A percentile compares a stretch with the other conserved stretches of the same genome.
phyloP scores from a whole-genome alignment of 2,329 filamentous ascomycete species.

The Lasiodiplodia sp. region DNA sequence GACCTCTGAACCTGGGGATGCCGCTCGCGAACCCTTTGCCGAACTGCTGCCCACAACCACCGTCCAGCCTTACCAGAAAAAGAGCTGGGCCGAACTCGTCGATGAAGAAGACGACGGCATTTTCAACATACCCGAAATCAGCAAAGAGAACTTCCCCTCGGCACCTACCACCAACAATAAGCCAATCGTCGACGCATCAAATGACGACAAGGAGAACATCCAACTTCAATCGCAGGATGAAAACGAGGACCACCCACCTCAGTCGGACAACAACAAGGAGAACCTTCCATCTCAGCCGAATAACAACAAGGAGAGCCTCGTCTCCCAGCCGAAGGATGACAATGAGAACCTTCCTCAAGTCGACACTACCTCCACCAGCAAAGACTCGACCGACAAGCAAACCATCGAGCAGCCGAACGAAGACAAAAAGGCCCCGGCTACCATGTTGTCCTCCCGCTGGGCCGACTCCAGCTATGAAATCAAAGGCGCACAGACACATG shows the following conservation, averaged over 20 bases:
- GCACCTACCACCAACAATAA: background rate
- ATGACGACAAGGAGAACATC: background rate
- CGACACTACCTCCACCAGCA: background rate
- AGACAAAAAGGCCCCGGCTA: background rate
- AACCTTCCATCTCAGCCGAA: too few species aligned
- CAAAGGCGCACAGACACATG: background rate
- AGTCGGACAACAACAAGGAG: background rate
- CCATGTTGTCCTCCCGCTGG: constrained; percentile 15
- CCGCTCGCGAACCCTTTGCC: too few species aligned
- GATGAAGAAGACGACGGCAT: background rate
- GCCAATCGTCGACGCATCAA: background rate
- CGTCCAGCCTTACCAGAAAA: background rate
- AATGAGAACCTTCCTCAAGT: too few species aligned
- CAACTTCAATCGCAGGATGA: background rate
- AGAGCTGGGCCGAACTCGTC: constrained; percentile 13
- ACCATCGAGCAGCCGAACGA: background rate
- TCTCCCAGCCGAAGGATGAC: too few species aligned
- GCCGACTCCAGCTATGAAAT: background rate
- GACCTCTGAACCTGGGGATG: too few species aligned
- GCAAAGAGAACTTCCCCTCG: background rate
- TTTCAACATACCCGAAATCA: background rate
- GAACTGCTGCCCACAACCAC: background rate
- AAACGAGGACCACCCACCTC: background rate
- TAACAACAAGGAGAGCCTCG: too few species aligned
- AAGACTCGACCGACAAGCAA: background rate